Evolutionary conservation across 2,329 filamentous ascomycete species (phyloP), one percentile per base, ranked within the genome.

Genomic region (Penicillium oxalicum): DNA sequence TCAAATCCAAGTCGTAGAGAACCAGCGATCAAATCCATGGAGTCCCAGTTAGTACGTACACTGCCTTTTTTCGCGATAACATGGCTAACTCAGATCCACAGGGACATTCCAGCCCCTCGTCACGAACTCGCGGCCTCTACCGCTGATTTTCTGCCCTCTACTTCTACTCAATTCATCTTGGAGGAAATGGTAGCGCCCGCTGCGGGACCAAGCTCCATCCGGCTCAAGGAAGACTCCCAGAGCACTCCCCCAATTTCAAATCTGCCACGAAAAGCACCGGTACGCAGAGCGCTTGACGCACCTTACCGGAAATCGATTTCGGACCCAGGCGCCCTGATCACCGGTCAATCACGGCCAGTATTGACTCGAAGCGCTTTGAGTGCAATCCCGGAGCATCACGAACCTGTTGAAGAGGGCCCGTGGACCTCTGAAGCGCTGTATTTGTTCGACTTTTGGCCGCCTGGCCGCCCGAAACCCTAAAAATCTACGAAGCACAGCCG

Each of bases 371-470:
- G 49, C 25, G 53, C 60, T 7, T 51, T 58, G 4, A 57, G 56
- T 38, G 44, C 49, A 8, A 13, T 39, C 2, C 25, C 43, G 9
- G 54, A 59, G 12, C 54, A 58, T 25, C 50, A 57, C 7, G 53
- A 51, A 18, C 48, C 40, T 7, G 36, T 49, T 5, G 67, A 69
- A 37, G 58, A 66, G 49, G 70, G 70, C 0, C 69, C 70, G 0
- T 73, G 70, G 70, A 72, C 70, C 4, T 57, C 60, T 0, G 70
- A 73, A 51, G 70, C 70, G 11, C 55, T 69, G 26, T 68, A 72
- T 56, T 56, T 73, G 18, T 72, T 72, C 53, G 70, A 72, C 39
- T 72, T 68, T 52, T 72, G 70, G 70, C 70, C 70, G 12, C 62
- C 63, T 5, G 68, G 62, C n/a, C 59, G 65, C 42, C 55, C 59